Evolutionary conservation across 768 basidiomycete species (phyloP).

Genomic region (Agrocybe chaxingu): DNA sequence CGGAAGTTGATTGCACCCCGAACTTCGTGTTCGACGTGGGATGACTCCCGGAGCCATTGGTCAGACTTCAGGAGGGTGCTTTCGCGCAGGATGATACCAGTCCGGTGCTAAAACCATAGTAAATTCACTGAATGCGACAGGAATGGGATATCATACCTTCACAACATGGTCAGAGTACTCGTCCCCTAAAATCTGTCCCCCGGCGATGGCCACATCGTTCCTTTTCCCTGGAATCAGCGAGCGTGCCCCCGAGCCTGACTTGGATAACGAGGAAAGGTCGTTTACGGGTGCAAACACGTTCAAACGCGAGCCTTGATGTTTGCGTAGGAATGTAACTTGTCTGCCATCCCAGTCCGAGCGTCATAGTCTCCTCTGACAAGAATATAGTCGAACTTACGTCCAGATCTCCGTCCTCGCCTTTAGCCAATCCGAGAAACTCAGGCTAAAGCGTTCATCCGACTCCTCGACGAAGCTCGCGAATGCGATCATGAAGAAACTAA

Average conservation of each 20-base stretch:
- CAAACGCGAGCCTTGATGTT: constrained; percentile 74
- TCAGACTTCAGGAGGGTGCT: constrained; percentile 91
- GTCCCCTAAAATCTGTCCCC: constrained; percentile 87
- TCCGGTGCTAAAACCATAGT: constrained; percentile 60
- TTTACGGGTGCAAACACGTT: constrained; percentile 91
- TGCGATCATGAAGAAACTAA: constrained; percentile 89
- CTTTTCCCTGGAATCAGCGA: constrained; percentile 64
- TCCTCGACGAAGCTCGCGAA: constrained; percentile 86
- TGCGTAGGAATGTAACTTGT: constrained; percentile 84
- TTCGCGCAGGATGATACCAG: constrained; percentile 90
- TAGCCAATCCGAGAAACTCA: constrained; percentile 85
- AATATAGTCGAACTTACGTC: constrained; percentile 58
- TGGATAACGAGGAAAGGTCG: constrained; percentile 82
- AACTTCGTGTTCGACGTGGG: constrained; percentile 62
- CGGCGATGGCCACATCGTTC: constrained; percentile 70
- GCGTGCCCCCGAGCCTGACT: constrained; percentile 54
- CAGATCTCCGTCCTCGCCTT: constrained; percentile 87
- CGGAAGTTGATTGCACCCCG: constrained; percentile 97
- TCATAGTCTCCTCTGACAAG: neutral
- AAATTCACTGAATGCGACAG: neutral
- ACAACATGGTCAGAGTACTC: constrained; percentile 96
- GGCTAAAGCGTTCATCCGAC: constrained; percentile 49
- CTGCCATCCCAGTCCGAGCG: constrained; percentile 24
- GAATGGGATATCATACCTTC: constrained; percentile 45
- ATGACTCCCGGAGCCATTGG: constrained; percentile 79